Evolutionary conservation across 2,329 filamentous ascomycete genomes (phyloP), one percentile per base, ranked within the genome.

Genomic region (Sarocladium strictum): DNA sequence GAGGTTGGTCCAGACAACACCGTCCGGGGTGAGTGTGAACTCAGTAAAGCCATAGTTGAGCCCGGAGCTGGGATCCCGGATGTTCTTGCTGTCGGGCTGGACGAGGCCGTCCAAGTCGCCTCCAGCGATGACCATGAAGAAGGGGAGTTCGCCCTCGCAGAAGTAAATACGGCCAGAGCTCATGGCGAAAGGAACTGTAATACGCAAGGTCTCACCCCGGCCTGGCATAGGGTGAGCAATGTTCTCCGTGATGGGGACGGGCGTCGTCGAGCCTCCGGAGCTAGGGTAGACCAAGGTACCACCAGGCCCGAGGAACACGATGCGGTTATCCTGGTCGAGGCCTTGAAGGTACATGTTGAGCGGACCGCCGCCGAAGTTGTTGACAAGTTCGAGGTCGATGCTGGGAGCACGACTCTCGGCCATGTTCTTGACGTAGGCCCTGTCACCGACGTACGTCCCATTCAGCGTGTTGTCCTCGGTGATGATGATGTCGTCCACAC

Each of bases 1-100:
- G 54, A 80, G 71, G 61, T 79, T 78, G 57, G 75, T 73, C 40
- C 66, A 78, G 24, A 79, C 61, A 6, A 66, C 62, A 0, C 68
- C 68, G 1, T 67, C 59, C 0, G 60, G 47, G n/a, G 66, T 74
- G 59, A 72, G 72, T 2, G 75, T 76, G 26, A 80, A 64, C 59
- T 80, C 77, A 17, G 77, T 68, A 54, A 79, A 79, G 1, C 75
- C 76, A 75, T 76, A 79, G 61, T 73, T 72, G 35, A 75, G 61
- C 2, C 63, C 67, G 0, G 71, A 64, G 26, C 70, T 76, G 3
- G 75, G 72, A 53, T 79, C 76, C 2, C 58, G 53, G 0, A 72
- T 63, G 61, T 75, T 76, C 11, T 67, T 69, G 9, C 73, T 68
- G 0, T 77, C 74, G 0, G 78, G 78, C 58, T 79, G 72, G 12